These are phyloP conservation scores for Pythium scleroteichum DNA, from an alignment of 352 stramenopile genomes.

Conservation along the genomic window DNA sequence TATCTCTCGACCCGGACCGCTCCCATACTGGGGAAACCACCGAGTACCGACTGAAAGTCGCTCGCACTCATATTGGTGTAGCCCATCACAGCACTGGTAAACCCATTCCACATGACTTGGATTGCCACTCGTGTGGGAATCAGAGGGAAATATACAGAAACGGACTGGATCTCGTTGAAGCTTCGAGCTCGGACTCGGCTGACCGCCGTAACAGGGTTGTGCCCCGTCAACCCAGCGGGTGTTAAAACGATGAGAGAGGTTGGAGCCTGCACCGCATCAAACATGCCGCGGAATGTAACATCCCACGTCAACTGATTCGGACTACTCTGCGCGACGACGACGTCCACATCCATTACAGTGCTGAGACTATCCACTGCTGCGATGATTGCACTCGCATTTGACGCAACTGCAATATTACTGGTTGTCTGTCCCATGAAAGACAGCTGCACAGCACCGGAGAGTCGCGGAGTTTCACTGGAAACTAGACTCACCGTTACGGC, in stretches of 20 bases:
- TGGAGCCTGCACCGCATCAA: constrained; percentile 21
- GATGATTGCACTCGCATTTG: constrained; percentile 26
- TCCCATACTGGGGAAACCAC: constrained; percentile 37
- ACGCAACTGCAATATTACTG: constrained; percentile 30
- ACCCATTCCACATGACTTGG: constrained; percentile 41
- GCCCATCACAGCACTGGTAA: constrained; percentile 19
- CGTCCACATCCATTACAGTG: constrained; percentile 25
- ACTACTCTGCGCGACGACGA: constrained; percentile 2
- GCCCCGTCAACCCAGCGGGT: constrained; percentile 26
- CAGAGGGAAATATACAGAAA: constrained; percentile 42
- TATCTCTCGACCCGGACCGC: constrained; percentile 38
- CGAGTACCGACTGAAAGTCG: constrained; percentile 33
- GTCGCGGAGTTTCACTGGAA: constrained; percentile 34
- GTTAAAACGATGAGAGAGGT: constrained; percentile 21
- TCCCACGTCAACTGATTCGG: constrained; percentile 29
- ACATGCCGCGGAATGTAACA: constrained; percentile 40
- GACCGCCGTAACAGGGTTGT: constrained; percentile 21
- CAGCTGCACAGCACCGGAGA: constrained; percentile 49
- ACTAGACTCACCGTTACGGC: constrained; percentile 37
- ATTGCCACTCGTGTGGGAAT: constrained; percentile 29
- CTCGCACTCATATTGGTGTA: constrained; percentile 35
- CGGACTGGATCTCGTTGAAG: constrained; percentile 41
- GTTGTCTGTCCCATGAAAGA: constrained; percentile 35
- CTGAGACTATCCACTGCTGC: constrained; percentile 29
- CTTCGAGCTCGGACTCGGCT: constrained; percentile 13